Base-by-base conservation (phyloP, 2,329 filamentous ascomycete species). In the Thielaviopsis musarum region DNA sequence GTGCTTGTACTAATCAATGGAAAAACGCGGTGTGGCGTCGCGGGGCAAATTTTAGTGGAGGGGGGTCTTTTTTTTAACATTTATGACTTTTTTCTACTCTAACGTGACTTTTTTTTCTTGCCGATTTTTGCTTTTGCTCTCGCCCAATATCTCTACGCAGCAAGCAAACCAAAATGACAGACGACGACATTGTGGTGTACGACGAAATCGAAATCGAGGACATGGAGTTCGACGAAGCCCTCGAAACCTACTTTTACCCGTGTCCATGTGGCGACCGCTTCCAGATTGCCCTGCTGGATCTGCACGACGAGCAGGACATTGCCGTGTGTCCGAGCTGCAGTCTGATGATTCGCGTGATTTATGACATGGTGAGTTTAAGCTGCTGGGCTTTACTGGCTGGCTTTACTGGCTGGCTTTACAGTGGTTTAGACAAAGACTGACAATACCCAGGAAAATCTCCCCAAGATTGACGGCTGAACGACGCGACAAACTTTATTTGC, bases 141-240 rank as follows among this genome's bases (percentile, higher is more conserved):
- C n/a, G n/a, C n/a, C n/a, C n/a, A n/a, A n/a, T n/a, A n/a, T n/a
- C 30, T 10, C 22, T 28, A 55, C 30, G 51, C 52, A 45, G 22
- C 51, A 17, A 21, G 22, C 57, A 22, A 41, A 2, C 45, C 6
- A 26, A 26, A 26, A 49, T 15, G 41, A 82, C 84, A 69, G 80
- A 85, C 64, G 77, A 81, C 58, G 74, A 75, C 38, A 72, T 85
- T 60, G 83, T 85, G 65, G 88, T 95, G 70, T 97, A 96, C 76
- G 91, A 97, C 69, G 91, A 96, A 73, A 91, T 97, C 72, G 91
- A 97, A 71, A 96, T 97, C 75, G 91, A 97, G 72, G 93, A 98
- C 73, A 95, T 96, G 90, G 93, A 87, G 67, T 96, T 82, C 70
- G 90, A 96, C 71, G 75, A 83, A 54, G 77, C 78, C 3, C 79